Percentiles rank a stretch among this genome's conserved stretches.
These are phyloP conservation scores for Pleurotus platypus DNA, from an alignment of 768 basidiomycete species.

Conservation along the genomic window DNA sequence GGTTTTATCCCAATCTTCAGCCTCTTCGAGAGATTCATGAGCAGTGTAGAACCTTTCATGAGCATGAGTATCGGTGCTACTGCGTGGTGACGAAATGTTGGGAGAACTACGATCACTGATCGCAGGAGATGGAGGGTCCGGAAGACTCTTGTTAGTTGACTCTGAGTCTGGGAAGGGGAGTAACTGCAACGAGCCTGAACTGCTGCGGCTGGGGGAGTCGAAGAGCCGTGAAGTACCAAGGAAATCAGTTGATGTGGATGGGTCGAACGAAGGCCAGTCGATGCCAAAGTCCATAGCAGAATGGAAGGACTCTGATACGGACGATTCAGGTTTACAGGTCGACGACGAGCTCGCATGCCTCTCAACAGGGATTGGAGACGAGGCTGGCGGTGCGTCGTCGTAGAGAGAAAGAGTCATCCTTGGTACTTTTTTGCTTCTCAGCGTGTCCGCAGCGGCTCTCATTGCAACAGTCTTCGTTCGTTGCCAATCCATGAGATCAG, in stretches of 20 bases:
- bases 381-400: constrained; percentile 16
- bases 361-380: constrained; percentile 13
- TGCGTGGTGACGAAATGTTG: constrained; percentile 8
- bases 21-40: constrained; percentile 56
- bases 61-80: constrained; percentile 5
- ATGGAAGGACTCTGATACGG: constrained; percentile 60
- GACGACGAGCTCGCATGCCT: constrained; percentile 20
- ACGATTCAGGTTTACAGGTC: constrained; percentile 38
- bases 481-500: constrained; percentile 65
- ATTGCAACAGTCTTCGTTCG: constrained; percentile 68
- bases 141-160: background rate
- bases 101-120: constrained; percentile 1
- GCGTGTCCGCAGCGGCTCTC: constrained; percentile 63
- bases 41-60: constrained; percentile 35
- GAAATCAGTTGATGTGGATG: constrained; percentile 26
- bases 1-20: constrained; percentile 88
- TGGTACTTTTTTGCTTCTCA: constrained; percentile 41
- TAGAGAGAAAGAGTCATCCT: constrained; percentile 34
- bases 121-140: constrained; percentile 1
- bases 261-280: constrained; percentile 45
- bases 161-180: constrained; percentile 25
- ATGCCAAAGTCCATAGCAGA: constrained; percentile 58
- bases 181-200: constrained; percentile 28
- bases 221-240: constrained; percentile 24
- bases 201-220: constrained; percentile 32